phyloP scores from a whole-genome alignment of 768 basidiomycete genomes.

The Lactarius deliciosus region DNA sequence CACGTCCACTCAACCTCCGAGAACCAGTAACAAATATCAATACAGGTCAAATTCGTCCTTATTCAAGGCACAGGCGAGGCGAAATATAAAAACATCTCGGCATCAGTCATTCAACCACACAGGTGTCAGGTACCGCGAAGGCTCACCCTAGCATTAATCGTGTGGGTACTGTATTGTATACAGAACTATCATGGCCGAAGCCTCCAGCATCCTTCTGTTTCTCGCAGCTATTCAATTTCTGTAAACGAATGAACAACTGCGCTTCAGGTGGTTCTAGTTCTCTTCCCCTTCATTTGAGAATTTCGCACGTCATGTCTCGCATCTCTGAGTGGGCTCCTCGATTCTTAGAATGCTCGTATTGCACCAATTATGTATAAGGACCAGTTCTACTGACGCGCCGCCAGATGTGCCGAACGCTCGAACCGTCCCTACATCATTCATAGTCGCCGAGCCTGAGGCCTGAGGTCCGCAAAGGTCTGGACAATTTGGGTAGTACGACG shows the following conservation, averaged over 20 bases:
- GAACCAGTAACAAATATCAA: neutral
- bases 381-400: neutral
- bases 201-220: neutral
- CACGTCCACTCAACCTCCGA: neutral
- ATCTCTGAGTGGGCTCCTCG: neutral
- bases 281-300: neutral
- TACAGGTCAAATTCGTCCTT: neutral
- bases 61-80: neutral
- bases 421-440: neutral
- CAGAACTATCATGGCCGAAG: neutral
- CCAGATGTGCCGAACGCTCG: neutral
- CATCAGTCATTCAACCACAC: neutral
- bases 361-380: neutral
- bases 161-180: neutral
- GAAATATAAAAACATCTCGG: neutral
- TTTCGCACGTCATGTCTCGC: conserved; percentile 1
- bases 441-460: neutral
- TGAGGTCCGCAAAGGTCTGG: neutral
- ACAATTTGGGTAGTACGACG: neutral
- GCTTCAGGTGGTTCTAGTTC: neutral
- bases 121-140: neutral
- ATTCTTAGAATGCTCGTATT: neutral
- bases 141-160: neutral
- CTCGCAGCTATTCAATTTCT: neutral
- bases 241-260: neutral